Evolutionary conservation across 768 basidiomycete genomes (phyloP).

Genomic region (Crucibulum laeve): DNA sequence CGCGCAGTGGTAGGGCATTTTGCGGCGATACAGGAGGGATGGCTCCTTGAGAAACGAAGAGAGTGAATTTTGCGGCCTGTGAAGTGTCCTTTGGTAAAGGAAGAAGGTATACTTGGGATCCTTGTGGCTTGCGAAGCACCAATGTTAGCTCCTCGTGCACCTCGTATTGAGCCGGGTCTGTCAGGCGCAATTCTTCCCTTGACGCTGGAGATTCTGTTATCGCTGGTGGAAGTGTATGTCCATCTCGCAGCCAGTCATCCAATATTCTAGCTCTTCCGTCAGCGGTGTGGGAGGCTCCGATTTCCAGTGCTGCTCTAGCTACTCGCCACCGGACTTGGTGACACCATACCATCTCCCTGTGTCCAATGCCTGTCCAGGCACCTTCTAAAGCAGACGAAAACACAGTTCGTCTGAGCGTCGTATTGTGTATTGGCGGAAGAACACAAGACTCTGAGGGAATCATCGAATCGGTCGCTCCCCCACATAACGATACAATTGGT

Average conservation of each 20-base stretch:
- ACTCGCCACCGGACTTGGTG: constrained; percentile 92
- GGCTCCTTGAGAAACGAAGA: constrained; percentile 61
- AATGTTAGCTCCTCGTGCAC: constrained; percentile 30
- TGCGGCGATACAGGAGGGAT: constrained; percentile 49
- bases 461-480: constrained; percentile 89
- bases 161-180: constrained; percentile 25
- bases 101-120: constrained; percentile 45
- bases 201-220: constrained; percentile 2
- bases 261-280: constrained; percentile 33
- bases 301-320: constrained; percentile 74
- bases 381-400: constrained; percentile 88
- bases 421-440: constrained; percentile 31
- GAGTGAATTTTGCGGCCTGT: constrained; percentile 30
- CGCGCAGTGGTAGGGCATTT: constrained; percentile 36
- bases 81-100: constrained; percentile 29
- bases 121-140: constrained; percentile 36
- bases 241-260: constrained; percentile 68
- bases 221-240: constrained; percentile 37
- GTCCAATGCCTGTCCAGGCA: constrained; percentile 94
- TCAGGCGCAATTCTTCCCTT: constrained; percentile 13
- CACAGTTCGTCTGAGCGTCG: constrained; percentile 52
- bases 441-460: constrained; percentile 89
- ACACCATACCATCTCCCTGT: constrained; percentile 98
- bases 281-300: constrained; percentile 30
- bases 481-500: constrained; percentile 81